A percentile compares a stretch with the other conserved stretches of the same genome.
These are phyloP conservation scores for Nicotiana noctiflora DNA, from an alignment of 257 asterid genomes.

Conservation along the genomic window DNA sequence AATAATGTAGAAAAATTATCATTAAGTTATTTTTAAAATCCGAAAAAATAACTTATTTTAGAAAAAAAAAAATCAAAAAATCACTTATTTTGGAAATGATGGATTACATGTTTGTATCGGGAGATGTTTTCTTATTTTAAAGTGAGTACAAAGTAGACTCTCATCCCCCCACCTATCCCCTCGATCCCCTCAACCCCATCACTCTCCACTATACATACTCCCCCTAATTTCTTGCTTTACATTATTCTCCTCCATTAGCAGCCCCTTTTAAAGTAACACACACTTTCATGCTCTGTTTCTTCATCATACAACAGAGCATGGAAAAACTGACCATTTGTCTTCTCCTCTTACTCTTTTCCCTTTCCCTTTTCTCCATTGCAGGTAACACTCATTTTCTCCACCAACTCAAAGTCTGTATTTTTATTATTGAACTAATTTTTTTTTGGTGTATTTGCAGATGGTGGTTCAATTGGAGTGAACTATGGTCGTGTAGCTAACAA, in stretches of 20 bases:
- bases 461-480: slow-evolving; percentile 70
- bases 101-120: too few relatives aligned
- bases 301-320: neutral
- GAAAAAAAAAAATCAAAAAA: too few relatives aligned
- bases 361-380: slow-evolving; percentile 3
- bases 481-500: slow-evolving; percentile 78
- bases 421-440: neutral
- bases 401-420: neutral
- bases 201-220: neutral
- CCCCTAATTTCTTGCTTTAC: neutral
- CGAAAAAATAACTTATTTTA: too few relatives aligned
- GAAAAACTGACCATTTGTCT: neutral
- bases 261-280: neutral
- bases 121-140: too few relatives aligned
- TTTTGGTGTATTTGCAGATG: slow-evolving; percentile 14
- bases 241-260: neutral
- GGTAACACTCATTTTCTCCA: neutral
- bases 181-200: neutral
- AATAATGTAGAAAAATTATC: too few relatives aligned
- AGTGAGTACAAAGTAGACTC: too few relatives aligned
- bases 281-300: slow-evolving; percentile 7
- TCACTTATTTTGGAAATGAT: too few relatives aligned
- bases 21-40: too few relatives aligned
- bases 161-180: neutral
- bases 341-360: neutral